These are phyloP conservation scores for Lavandula angustifolia DNA, from an alignment of 257 asterid genomes.

Conservation along the genomic window DNA sequence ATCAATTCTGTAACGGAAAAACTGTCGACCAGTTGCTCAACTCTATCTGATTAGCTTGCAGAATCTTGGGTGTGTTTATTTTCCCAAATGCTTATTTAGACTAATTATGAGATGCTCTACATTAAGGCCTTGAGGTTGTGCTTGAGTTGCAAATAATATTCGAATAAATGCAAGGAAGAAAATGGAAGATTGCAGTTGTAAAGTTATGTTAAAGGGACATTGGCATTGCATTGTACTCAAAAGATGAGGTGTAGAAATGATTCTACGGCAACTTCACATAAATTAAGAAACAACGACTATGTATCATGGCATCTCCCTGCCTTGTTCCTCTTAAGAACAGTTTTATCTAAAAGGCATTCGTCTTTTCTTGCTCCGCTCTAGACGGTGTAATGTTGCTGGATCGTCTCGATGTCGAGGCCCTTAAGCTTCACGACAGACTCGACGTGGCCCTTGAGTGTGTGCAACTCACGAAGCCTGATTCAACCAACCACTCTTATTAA, in stretches of 20 bases:
- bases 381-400: constrained; percentile 91
- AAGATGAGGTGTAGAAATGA: constrained; percentile 26
- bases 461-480: constrained; percentile 84
- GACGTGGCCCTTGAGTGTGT: constrained; percentile 94
- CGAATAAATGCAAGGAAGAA: too few species aligned
- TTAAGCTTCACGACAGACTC: constrained; percentile 98
- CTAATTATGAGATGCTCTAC: background rate
- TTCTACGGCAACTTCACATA: constrained; percentile 21
- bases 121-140: background rate
- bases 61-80: too few species aligned
- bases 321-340: constrained; percentile 39
- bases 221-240: constrained; percentile 37
- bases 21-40: too few species aligned
- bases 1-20: too few species aligned
- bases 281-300: constrained; percentile 34
- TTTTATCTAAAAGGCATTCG: constrained; percentile 41
- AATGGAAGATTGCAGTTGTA: constrained; percentile 14
- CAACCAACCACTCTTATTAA: background rate
- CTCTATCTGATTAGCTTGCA: too few species aligned
- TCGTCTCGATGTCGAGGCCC: constrained; percentile 88
- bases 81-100: too few species aligned
- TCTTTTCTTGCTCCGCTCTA: constrained; percentile 42
- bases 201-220: constrained; percentile 35
- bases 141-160: too few species aligned
- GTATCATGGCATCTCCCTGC: constrained; percentile 31